Base-by-base conservation (phyloP, 306 rosid genomes). In the Adenanthera pavonina region DNA sequence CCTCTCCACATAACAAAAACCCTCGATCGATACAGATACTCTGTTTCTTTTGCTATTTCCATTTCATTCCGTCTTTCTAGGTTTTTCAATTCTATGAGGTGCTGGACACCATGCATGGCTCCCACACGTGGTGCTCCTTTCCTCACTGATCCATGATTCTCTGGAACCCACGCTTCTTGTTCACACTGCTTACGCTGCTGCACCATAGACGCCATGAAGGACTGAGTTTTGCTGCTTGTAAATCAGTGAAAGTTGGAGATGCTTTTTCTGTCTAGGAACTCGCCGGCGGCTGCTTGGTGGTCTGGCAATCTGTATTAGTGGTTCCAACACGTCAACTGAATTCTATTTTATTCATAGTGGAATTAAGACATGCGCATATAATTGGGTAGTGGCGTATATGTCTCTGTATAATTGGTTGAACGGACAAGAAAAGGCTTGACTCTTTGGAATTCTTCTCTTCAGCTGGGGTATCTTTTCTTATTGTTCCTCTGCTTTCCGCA, bases 401-500 rank as follows among this genome's bases (percentile, higher is more conserved):
- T 38, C 69, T 43, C 72, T 44, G 66, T 10, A 3, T 48, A 5
- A 25, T 43, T 43, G 73, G 36, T 43, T 43, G 74, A 44, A 69
- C 35, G 25, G 35, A 19, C 6, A n/a, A n/a, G 34, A n/a, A 57
- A 57, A 19, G 64, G 17, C n/a, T 67, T 41, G 20, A 3, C 43
- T 54, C 66, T 69, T 64, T 73, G 72, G 70, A 64, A 64, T 69
- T 69, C 5, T 44, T 84, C 78, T 4, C 35, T 48, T n/a, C 68
- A 62, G 60, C 74, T 14, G 43, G 41, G 53, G 48, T 49, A 74
- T 51, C 80, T 74, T 77, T 83, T 82, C 80, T 75, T 35, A 3
- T 61, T 75, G 4, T 76, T 20, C 44, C 44, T 67, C 34, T 40
- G 72, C 72, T 67, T 68, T 43, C 73, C 34, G 17, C 57, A 3